Conservation (phyloP, 2,329 filamentous ascomycete genomes). For the Ophiostoma pallidulum region DNA sequence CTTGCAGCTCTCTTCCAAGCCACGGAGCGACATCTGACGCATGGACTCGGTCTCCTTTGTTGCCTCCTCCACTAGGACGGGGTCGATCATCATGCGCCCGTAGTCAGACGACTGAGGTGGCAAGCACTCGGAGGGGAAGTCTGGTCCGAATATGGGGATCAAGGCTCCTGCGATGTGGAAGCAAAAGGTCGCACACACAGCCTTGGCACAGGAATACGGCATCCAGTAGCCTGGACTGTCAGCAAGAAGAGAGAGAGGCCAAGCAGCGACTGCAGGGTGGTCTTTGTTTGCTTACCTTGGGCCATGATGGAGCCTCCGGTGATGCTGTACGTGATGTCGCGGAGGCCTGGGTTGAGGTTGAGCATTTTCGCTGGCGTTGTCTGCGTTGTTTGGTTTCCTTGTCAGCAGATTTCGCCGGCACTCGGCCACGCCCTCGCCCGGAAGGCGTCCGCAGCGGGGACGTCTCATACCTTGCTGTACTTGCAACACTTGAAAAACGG, state of each 20-base stretch:
- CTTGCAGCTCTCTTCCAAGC: not conserved
- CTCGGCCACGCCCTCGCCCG: no score
- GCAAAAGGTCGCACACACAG: conserved; percentile 85
- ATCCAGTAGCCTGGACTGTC: conserved; percentile 77
- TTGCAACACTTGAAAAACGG: conserved; percentile 88
- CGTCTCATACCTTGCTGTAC: conserved; percentile 69
- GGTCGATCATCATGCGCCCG: conserved; percentile 57
- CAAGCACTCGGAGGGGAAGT: conserved; percentile 67
- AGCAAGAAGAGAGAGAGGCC: not conserved
- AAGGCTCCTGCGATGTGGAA: conserved; percentile 72
- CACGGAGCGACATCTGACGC: conserved; percentile 24
- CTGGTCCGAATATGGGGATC: conserved; percentile 80
- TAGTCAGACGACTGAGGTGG: conserved; percentile 54
- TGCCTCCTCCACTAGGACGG: conserved; percentile 42
- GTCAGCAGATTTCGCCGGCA: not conserved
- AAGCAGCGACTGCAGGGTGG: not conserved
- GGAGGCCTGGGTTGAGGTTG: conserved; percentile 66
- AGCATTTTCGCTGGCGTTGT: conserved; percentile 82
- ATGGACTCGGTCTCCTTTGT: conserved; percentile 36
- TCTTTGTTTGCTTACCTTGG: conserved; percentile 80
- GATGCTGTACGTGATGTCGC: conserved; percentile 87
- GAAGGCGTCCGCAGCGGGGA: not conserved
- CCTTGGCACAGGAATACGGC: conserved; percentile 77
- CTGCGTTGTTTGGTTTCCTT: conserved; percentile 35
- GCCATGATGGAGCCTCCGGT: conserved; percentile 84